phyloP scores from a whole-genome alignment of 1,284 basidiomycete species.

The Pterulicium gracile region DNA sequence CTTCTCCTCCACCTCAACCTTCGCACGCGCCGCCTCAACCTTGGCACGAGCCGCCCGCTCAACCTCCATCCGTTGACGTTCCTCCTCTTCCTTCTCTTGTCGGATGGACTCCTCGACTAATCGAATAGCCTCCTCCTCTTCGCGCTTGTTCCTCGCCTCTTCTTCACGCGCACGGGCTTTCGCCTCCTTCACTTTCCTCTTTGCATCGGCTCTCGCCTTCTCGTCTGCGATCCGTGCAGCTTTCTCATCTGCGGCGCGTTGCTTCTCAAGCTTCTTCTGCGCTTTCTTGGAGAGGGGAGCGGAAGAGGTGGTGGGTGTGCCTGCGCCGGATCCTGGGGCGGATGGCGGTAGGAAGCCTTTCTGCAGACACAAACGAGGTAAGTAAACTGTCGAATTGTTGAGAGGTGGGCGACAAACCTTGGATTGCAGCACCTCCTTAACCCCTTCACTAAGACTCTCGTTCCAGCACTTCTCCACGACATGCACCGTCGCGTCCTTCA shows the following conservation, averaged over 20 bases:
- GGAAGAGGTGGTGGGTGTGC: too few species aligned
- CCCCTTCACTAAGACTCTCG: constrained; percentile 9
- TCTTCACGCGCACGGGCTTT: constrained; percentile 5
- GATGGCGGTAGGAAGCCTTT: constrained; percentile 22
- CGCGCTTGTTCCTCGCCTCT: constrained; percentile 1
- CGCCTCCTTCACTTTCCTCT: background rate
- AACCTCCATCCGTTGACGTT: constrained; percentile 8
- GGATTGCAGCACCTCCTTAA: constrained; percentile 18
- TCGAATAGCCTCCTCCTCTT: constrained; percentile 5
- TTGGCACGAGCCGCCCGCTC: too few species aligned
- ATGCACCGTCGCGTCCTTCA: constrained; percentile 27
- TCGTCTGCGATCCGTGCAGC: constrained; percentile 18
- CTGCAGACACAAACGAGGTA: constrained; percentile 10
- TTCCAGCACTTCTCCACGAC: constrained; percentile 23
- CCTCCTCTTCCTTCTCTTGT: constrained; percentile 9
- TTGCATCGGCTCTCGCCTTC: constrained; percentile 1
- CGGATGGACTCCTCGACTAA: constrained; percentile 6
- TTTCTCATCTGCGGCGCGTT: constrained; percentile 14
- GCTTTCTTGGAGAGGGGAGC: constrained; percentile 17
- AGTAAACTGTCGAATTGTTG: background rate
- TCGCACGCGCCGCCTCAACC: constrained; percentile 7
- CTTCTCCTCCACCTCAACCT: constrained; percentile 8
- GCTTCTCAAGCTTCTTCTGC: constrained; percentile 15
- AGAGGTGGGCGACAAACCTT: constrained; percentile 15
- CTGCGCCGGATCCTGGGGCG: too few species aligned